Base-by-base conservation (phyloP, 2,329 filamentous ascomycete species). In the Aphanoascus verrucosus region DNA sequence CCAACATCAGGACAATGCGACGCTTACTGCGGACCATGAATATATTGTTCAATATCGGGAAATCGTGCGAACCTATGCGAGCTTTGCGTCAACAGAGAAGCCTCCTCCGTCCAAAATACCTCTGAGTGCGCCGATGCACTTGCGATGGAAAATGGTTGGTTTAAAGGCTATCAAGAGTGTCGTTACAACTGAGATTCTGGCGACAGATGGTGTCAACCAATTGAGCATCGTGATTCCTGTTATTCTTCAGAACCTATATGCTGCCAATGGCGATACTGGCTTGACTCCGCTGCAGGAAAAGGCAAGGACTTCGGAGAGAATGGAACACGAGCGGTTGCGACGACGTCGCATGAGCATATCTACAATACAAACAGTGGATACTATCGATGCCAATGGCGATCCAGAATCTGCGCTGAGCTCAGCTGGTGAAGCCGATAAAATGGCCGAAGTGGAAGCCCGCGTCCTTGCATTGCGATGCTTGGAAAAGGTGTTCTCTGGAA, bases 381-480 rank as follows among this genome's bases (percentile, higher is more conserved):
- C 82, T 0, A 80, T 83, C 41, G 78, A 82, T 5, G 86, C 86
- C 57, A 78, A 86, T 42, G 34, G 50, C 19, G 41, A 52, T 19
- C 77, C 81, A 49, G 73, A 78, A 9, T 68, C 77, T 9, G 85
- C 86, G 20, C 79, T 85, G 1, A 87, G 85, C 52, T 88, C 88
- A 0, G 86, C 87, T 0, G 84, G 84, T 20, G 91, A 96, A 64
- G 88, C 88, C 23, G 93, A 97, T 69, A 88, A 85, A 66, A 74
- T 93, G 56, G 90, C 88, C 1, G 90, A 97, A 69, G 84, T 95
- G 71, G 86, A 94, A 64, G 88, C 89, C 14, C 86, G 86, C 28
- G 76, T 94, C 6, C 74, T 94, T 57, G 91, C 93, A 3, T 76
- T 95, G 61, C 84, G 89, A 62, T 94, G 89, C 64, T 73, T 98